phyloP scores from a whole-genome alignment of 306 rosid species.

The Cucurbita moschata region DNA sequence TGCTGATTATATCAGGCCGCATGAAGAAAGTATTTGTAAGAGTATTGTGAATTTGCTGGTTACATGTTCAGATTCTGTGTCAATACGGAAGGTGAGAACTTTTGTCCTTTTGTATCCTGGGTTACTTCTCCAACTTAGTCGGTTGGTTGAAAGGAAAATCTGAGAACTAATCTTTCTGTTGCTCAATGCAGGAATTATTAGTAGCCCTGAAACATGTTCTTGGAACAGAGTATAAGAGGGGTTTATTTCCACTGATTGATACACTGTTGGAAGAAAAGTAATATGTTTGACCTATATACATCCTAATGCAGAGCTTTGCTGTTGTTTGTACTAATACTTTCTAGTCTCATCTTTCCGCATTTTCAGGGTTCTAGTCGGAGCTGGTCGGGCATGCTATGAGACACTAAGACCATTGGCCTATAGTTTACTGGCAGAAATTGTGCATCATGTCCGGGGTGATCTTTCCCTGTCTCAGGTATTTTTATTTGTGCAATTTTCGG shows the following conservation, averaged over 20 bases:
- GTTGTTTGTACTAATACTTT: constrained; percentile 2
- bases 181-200: constrained; percentile 70
- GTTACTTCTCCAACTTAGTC: background rate
- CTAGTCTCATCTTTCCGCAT: constrained; percentile 10
- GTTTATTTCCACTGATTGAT: constrained; percentile 94
- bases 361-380: constrained; percentile 83
- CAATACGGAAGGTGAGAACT: constrained; percentile 72
- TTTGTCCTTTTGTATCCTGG: constrained; percentile 3
- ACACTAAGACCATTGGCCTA: constrained; percentile 92
- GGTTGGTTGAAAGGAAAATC: background rate
- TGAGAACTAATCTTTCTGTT: constrained; percentile 7
- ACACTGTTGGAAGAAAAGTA: constrained; percentile 94
- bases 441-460: constrained; percentile 93
- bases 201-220: constrained; percentile 95
- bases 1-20: constrained; percentile 91
- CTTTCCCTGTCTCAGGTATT: constrained; percentile 78
- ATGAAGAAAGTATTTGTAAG: constrained; percentile 97
- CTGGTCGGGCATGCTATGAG: constrained; percentile 98
- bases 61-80: constrained; percentile 96
- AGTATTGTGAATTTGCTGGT: constrained; percentile 97
- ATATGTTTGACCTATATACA: constrained; percentile 5
- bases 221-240: constrained; percentile 96
- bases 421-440: constrained; percentile 95
- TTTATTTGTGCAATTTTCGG: background rate
- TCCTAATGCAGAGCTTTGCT: background rate